Evolutionary conservation across 2,329 filamentous ascomycete species (phyloP).

Genomic region (Ophioceras dolichostomum): DNA sequence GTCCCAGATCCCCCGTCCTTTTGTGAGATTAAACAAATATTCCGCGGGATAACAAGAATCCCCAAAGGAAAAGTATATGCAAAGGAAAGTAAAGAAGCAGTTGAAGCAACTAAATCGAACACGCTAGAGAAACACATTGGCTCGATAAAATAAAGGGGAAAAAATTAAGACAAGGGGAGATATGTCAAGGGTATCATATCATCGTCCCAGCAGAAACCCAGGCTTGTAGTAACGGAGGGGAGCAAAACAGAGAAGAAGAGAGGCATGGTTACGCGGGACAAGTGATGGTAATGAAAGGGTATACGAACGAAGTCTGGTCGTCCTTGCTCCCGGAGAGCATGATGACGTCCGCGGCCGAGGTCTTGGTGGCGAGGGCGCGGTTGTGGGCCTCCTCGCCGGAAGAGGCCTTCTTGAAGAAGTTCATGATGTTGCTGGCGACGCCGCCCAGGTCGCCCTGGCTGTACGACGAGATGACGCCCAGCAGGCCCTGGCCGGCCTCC

Average conservation of each 20-base stretch:
- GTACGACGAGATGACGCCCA: conserved; percentile 47
- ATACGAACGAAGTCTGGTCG: conserved; percentile 76
- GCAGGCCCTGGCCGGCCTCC: conserved; percentile 52
- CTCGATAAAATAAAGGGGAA: conserved; percentile 7
- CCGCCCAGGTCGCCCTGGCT: conserved; percentile 65
- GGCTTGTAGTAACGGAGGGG: neutral
- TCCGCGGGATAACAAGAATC: too few relatives aligned
- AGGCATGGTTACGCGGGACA: conserved; percentile 2
- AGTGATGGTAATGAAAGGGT: conserved; percentile 13
- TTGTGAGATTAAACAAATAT: too few relatives aligned
- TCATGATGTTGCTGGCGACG: conserved; percentile 68
- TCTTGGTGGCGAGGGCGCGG: conserved; percentile 76
- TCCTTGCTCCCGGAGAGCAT: conserved; percentile 99
- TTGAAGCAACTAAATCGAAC: too few relatives aligned
- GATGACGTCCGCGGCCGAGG: conserved; percentile 85
- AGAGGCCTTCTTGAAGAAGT: conserved; percentile 81
- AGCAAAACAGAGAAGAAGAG: conserved; percentile 7
- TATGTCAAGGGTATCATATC: too few relatives aligned
- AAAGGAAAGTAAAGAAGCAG: too few relatives aligned
- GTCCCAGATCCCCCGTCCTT: too few relatives aligned
- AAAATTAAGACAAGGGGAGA: neutral
- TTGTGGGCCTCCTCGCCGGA: conserved; percentile 71
- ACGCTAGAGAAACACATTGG: too few relatives aligned
- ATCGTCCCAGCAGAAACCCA: too few relatives aligned
- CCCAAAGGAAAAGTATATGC: too few relatives aligned